These are phyloP conservation scores for Neurospora sp. DNA, from an alignment of 495 filamentous ascomycete species.

Conservation along the genomic window DNA sequence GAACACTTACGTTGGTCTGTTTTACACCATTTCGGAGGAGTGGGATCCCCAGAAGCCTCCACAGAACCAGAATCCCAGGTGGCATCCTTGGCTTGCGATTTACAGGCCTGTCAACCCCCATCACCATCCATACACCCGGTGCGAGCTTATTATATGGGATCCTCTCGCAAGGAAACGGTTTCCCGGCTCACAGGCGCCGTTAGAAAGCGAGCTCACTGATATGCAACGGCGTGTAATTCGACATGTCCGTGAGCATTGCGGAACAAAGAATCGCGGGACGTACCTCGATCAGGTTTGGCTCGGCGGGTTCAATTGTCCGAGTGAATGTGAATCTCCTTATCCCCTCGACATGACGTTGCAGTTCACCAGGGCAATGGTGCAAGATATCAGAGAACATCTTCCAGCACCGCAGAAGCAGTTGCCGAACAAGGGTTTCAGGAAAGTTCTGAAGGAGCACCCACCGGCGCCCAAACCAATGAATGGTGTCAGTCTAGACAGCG, in stretches of 20 bases:
- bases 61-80: conserved; percentile 1
- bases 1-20: conserved; percentile 34
- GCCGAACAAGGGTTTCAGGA: conserved; percentile 12
- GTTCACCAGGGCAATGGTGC: conserved; percentile 14
- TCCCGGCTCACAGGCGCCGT: not conserved
- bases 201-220: conserved; percentile 21
- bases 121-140: not conserved
- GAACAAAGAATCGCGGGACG: conserved; percentile 13
- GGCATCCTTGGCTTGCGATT: conserved; percentile 34
- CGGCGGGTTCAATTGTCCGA: conserved; percentile 18
- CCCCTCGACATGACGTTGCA: conserved; percentile 16
- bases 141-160: conserved; percentile 42
- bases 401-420: conserved; percentile 19
- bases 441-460: not conserved
- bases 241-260: conserved; percentile 14
- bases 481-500: not conserved
- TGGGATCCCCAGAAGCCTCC: conserved; percentile 20
- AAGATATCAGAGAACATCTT: conserved; percentile 15
- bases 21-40: conserved; percentile 32
- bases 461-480: not conserved
- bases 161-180: conserved; percentile 14
- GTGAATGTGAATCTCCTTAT: conserved; percentile 7
- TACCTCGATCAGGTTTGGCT: conserved; percentile 29
- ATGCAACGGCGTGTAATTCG: conserved; percentile 33
- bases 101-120: conserved; percentile 28